phyloP scores from a whole-genome alignment of 1,284 basidiomycete species.

The Heliocybe sulcata region DNA sequence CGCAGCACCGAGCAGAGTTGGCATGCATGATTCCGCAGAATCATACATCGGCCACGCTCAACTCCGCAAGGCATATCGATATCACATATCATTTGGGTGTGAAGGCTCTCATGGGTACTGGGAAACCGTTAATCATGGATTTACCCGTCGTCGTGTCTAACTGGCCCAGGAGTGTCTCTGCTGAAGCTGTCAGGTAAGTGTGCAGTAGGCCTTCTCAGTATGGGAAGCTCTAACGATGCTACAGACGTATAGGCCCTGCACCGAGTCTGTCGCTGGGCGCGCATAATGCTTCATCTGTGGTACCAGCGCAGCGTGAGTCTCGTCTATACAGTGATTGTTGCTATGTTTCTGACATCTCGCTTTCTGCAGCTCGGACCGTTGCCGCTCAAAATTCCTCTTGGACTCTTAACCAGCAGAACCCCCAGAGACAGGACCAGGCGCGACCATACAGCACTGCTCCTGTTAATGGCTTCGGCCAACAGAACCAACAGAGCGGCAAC shows the following conservation, averaged over 20 bases:
- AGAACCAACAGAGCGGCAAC: conserved; percentile 7
- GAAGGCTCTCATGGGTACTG: conserved; percentile 68
- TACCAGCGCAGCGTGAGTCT: conserved; percentile 6
- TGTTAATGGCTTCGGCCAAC: conserved; percentile 5
- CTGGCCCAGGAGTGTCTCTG: conserved; percentile 40
- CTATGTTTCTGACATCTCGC: not conserved
- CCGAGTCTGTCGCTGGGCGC: conserved; percentile 46
- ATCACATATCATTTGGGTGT: conserved; percentile 73
- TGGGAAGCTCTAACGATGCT: not conserved
- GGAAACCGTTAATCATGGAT: conserved; percentile 58
- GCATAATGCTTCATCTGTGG: not conserved
- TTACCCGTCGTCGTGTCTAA: conserved; percentile 75
- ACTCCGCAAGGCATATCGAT: conserved; percentile 73
- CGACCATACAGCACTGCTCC: conserved; percentile 26
- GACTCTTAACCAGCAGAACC: conserved; percentile 2
- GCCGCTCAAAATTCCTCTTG: not conserved
- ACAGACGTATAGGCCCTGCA: conserved; percentile 63
- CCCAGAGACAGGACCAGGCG: conserved; percentile 7
- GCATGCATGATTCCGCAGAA: conserved; percentile 59
- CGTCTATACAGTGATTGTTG: not conserved
- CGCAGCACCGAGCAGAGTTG: conserved; percentile 63
- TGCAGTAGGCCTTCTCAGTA: not conserved
- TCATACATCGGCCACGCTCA: conserved; percentile 71
- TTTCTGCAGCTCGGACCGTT: not conserved
- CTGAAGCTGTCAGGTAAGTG: conserved; percentile 3